Conservation (phyloP, 352 stramenopile species). For the Phytophthora agathidicida region DNA sequence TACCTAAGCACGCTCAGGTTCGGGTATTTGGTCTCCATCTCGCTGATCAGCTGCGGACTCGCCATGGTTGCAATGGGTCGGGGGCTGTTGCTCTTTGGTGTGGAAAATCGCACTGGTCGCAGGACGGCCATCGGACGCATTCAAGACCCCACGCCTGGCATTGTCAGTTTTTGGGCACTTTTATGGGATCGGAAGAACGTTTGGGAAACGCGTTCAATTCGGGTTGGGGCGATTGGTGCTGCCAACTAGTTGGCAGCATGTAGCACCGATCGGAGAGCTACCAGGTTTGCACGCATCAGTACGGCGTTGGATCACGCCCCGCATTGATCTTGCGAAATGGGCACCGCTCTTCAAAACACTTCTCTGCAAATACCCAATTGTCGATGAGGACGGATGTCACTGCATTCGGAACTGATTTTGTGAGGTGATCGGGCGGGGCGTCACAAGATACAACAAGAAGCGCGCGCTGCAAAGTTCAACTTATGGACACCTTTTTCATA, state of each 20-base stretch:
- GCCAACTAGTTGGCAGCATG: no score
- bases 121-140: conserved; percentile 8
- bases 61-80: conserved; percentile 40
- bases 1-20: conserved; percentile 74
- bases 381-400: conserved; percentile 16
- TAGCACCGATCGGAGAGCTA: no score
- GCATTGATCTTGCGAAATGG: no score
- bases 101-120: conserved; percentile 9
- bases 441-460: conserved; percentile 1
- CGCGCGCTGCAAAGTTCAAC: no score
- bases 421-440: background rate
- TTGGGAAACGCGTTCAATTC: background rate
- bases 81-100: background rate
- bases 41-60: conserved; percentile 41
- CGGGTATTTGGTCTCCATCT: conserved; percentile 66
- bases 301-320: no score
- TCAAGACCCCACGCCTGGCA: conserved; percentile 1
- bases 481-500: conserved; percentile 7
- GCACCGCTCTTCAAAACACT: background rate
- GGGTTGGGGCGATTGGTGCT: background rate
- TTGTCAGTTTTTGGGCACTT: conserved; percentile 4
- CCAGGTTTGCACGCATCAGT: no score
- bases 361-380: background rate
- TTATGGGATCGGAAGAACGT: conserved; percentile 17
- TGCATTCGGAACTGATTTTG: background rate